Percentiles rank a stretch among this genome's conserved stretches.
phyloP scores from a whole-genome alignment of 1,139 yeast species.

The Pichia sp. region DNA sequence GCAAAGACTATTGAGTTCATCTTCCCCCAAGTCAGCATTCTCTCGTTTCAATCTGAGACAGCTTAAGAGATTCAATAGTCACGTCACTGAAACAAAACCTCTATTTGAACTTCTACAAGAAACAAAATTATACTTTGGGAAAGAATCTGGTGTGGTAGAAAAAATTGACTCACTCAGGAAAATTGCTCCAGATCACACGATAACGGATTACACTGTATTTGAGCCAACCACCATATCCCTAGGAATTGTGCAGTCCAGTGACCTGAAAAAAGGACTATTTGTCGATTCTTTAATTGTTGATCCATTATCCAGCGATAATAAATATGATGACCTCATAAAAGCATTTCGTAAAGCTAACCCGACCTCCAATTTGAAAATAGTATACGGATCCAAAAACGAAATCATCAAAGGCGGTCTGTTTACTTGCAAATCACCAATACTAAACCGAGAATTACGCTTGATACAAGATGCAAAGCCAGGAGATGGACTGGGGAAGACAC shows the following conservation, averaged over 20 bases:
- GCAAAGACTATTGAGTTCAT: constrained; percentile 1
- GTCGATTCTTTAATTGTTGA: constrained; percentile 27
- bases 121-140: constrained; percentile 16
- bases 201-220: constrained; percentile 9
- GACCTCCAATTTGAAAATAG: constrained; percentile 18
- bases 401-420: constrained; percentile 17
- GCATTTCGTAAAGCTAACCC: constrained; percentile 16
- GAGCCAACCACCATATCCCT: constrained; percentile 24
- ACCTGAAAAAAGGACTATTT: constrained; percentile 21
- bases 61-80: constrained; percentile 3
- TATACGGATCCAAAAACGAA: constrained; percentile 15
- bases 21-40: neutral
- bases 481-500: constrained; percentile 18
- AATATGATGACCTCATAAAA: constrained; percentile 18
- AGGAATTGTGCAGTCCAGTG: constrained; percentile 26
- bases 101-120: constrained; percentile 13
- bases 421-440: constrained; percentile 29
- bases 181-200: constrained; percentile 14
- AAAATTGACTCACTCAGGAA: constrained; percentile 19
- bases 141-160: constrained; percentile 6
- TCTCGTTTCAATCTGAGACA: neutral
- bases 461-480: constrained; percentile 28
- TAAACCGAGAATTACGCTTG: constrained; percentile 27
- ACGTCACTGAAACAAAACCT: constrained; percentile 1
- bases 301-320: constrained; percentile 26